These are phyloP conservation scores for Pseudofabraea citricarpa DNA, from an alignment of 2,329 filamentous ascomycete genomes.

Conservation along the genomic window DNA sequence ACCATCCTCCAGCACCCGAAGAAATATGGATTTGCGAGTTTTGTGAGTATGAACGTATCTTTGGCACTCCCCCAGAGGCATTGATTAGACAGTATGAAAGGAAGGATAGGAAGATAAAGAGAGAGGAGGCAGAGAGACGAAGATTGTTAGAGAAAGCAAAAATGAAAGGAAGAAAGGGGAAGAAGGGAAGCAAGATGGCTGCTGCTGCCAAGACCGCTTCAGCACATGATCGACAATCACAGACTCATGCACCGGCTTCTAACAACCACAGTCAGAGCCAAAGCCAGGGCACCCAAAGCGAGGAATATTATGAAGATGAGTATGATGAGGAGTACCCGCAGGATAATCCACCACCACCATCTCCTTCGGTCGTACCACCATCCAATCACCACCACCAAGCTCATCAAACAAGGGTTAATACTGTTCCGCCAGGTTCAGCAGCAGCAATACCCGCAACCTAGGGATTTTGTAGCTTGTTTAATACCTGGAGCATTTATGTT, in stretches of 20 bases:
- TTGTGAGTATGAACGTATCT: constrained; percentile 95
- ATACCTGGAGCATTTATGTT: too few species aligned
- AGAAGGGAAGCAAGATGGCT: constrained; percentile 64
- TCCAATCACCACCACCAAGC: too few species aligned
- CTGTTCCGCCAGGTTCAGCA: not conserved
- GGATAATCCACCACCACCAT: constrained; percentile 19
- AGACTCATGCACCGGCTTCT: constrained; percentile 31
- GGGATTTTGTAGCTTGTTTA: too few species aligned
- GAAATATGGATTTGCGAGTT: constrained; percentile 97
- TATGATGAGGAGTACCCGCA: constrained; percentile 40
- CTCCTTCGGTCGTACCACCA: constrained; percentile 12
- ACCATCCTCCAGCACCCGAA: constrained; percentile 64
- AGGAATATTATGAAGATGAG: constrained; percentile 43
- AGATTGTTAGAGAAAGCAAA: constrained; percentile 88
- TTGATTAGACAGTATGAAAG: constrained; percentile 90
- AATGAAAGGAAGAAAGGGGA: constrained; percentile 85
- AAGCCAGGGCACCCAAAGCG: constrained; percentile 38
- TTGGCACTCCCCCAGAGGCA: constrained; percentile 78
- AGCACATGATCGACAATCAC: constrained; percentile 22
- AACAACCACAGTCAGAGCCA: constrained; percentile 24
- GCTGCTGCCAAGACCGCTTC: constrained; percentile 16
- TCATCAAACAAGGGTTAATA: constrained; percentile 1
- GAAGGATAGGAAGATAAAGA: constrained; percentile 81
- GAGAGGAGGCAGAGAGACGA: constrained; percentile 80
- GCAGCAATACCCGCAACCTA: too few species aligned